phyloP scores from a whole-genome alignment of 768 basidiomycete genomes.

The Cystobasidiopsis lactophilus region DNA sequence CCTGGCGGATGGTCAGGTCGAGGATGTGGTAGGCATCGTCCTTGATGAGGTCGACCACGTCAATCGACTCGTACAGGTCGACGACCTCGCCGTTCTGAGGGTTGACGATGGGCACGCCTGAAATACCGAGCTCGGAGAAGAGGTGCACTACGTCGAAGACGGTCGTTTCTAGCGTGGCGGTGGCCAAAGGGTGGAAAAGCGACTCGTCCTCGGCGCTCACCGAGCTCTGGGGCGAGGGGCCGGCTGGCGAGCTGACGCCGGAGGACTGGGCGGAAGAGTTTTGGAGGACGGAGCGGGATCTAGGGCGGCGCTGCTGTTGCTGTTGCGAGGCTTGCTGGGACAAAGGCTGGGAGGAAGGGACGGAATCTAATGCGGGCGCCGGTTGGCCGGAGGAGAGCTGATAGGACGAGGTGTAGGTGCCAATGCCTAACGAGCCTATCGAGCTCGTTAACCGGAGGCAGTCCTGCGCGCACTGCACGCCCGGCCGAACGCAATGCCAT shows the following conservation, averaged over 20 bases:
- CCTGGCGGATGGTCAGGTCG: conserved; percentile 78
- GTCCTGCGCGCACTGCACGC: conserved; percentile 49
- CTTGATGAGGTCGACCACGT: conserved; percentile 94
- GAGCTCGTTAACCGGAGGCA: conserved; percentile 57
- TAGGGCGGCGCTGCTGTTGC: neutral
- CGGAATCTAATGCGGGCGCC: too few species aligned
- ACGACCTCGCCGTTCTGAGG: conserved; percentile 64
- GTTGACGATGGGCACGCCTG: conserved; percentile 89
- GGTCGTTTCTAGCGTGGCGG: conserved; percentile 68
- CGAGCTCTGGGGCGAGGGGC: neutral
- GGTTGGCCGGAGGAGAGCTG: conserved; percentile 11
- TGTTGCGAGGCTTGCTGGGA: neutral
- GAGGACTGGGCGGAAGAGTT: neutral
- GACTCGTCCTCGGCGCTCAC: neutral
- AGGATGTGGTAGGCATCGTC: conserved; percentile 78
- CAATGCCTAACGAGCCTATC: conserved; percentile 69
- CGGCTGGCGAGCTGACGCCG: neutral
- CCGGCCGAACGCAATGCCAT: neutral
- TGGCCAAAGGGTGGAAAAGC: conserved; percentile 62
- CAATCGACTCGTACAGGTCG: conserved; percentile 94
- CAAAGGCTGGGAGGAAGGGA: too few species aligned
- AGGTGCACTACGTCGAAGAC: conserved; percentile 98
- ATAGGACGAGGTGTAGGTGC: conserved; percentile 53
- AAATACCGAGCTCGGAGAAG: conserved; percentile 87
- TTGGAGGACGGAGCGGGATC: neutral